These are phyloP conservation scores for Penicillium sp. DNA, from an alignment of 2,329 filamentous ascomycete genomes.

Conservation along the genomic window DNA sequence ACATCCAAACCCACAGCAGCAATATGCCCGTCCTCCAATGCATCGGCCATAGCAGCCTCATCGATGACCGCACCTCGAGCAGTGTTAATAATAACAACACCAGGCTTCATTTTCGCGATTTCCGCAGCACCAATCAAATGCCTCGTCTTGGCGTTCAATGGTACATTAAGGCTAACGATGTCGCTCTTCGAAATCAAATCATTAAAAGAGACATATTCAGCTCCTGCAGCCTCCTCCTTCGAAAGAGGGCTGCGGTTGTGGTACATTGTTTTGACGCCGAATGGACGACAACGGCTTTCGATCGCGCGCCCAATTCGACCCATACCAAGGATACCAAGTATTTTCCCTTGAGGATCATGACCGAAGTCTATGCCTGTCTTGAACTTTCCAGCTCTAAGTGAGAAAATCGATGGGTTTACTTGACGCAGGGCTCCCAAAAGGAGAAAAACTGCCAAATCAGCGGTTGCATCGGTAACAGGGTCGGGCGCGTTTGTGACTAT, in stretches of 20 bases:
- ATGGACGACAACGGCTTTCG: neutral
- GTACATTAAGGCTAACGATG: neutral
- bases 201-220: neutral
- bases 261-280: neutral
- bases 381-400: constrained; percentile 26
- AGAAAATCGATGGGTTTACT: constrained; percentile 63
- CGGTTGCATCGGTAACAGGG: constrained; percentile 75
- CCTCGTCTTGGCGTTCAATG: constrained; percentile 54
- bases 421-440: constrained; percentile 73
- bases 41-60: constrained; percentile 71
- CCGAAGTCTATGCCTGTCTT: constrained; percentile 63
- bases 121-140: constrained; percentile 70
- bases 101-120: constrained; percentile 73
- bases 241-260: neutral
- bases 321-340: constrained; percentile 4
- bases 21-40: constrained; percentile 54
- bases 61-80: constrained; percentile 77
- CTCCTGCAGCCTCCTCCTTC: neutral
- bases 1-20: constrained; percentile 32
- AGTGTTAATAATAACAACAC: constrained; percentile 75
- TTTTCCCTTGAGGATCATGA: neutral
- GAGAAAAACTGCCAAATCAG: constrained; percentile 73
- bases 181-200: neutral
- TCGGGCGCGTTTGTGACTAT: constrained; percentile 64
- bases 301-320: neutral